Conservation (phyloP, 257 asterid genomes). For the Ballota nigra region DNA sequence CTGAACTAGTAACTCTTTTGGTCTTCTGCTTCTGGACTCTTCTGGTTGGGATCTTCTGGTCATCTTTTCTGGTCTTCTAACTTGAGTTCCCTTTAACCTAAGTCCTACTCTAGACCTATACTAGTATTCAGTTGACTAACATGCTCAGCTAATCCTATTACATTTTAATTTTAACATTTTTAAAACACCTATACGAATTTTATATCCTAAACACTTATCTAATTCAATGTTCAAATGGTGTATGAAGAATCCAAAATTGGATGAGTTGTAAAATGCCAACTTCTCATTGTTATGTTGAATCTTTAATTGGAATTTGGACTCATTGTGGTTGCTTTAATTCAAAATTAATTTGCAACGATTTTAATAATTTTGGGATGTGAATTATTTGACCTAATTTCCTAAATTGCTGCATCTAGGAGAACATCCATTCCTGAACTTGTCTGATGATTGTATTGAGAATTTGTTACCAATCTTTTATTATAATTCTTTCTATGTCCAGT, state of each 20-base stretch:
- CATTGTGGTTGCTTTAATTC: neutral
- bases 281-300: neutral
- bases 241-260: neutral
- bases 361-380: neutral
- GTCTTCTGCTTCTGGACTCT: no score
- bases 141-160: no score
- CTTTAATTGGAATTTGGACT: neutral
- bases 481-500: neutral
- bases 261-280: neutral
- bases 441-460: neutral
- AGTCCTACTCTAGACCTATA: no score
- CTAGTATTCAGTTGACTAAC: no score
- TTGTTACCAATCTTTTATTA: slow-evolving; percentile 1
- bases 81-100: no score
- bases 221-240: neutral
- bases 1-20: no score
- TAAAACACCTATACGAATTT: no score
- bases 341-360: neutral
- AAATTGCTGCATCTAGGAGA: neutral
- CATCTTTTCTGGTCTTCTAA: no score
- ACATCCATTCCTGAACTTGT: neutral
- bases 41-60: no score
- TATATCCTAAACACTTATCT: no score
- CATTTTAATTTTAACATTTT: no score
- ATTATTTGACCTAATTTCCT: neutral